Percentiles rank a stretch among this genome's conserved stretches.
phyloP scores from a whole-genome alignment of 306 rosid species.

The Rosa multiflora region DNA sequence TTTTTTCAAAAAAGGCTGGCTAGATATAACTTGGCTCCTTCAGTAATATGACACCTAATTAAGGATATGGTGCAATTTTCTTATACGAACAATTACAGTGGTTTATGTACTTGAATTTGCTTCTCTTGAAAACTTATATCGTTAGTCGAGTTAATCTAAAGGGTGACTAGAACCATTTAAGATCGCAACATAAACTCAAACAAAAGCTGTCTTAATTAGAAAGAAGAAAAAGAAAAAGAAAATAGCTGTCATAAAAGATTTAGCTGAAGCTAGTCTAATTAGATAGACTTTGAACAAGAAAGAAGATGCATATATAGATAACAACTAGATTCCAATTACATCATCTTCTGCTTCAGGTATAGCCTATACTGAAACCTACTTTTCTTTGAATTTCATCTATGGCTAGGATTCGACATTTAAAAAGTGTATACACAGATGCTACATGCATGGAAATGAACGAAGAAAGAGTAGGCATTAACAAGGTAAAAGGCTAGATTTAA shows the following conservation, averaged over 20 bases:
- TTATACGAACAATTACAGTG: background rate
- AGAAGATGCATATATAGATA: background rate
- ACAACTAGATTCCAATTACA: background rate
- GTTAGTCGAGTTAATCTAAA: background rate
- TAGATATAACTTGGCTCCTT: no score
- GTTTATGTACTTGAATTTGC: background rate
- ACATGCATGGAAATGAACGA: background rate
- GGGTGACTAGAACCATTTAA: background rate
- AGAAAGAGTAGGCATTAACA: background rate
- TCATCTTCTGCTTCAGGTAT: background rate
- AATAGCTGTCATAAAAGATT: background rate
- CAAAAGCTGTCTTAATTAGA: background rate
- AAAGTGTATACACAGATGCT: background rate
- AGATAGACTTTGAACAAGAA: background rate
- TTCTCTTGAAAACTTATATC: background rate
- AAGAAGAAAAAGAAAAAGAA: no score
- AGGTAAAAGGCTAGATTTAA: background rate
- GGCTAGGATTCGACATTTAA: background rate
- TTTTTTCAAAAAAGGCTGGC: no score
- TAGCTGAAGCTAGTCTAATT: background rate
- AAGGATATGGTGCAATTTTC: background rate
- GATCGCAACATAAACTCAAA: background rate
- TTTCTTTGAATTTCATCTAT: background rate
- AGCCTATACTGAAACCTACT: background rate
- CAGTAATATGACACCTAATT: no score